Conservation (phyloP, 1,284 basidiomycete species). For the Neonothopanus nambi region DNA sequence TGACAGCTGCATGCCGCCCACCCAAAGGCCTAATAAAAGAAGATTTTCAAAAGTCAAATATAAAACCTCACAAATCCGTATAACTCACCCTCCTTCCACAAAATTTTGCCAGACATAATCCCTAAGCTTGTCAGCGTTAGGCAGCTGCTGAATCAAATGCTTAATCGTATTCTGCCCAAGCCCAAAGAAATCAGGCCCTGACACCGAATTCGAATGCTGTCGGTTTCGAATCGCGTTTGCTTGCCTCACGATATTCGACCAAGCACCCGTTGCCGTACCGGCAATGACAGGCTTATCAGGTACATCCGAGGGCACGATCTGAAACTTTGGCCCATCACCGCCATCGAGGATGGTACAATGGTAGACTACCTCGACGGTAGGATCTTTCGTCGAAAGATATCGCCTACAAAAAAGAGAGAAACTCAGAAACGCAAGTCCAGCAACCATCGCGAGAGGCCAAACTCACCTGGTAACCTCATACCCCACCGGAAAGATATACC, state of each 20-base stretch:
- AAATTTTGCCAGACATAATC: slow-evolving; percentile 85
- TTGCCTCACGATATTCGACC: slow-evolving; percentile 77
- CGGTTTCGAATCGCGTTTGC: slow-evolving; percentile 76
- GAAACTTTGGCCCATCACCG: slow-evolving; percentile 79
- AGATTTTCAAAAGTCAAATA: slow-evolving; percentile 12
- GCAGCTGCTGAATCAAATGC: slow-evolving; percentile 78
- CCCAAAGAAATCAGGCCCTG: slow-evolving; percentile 83
- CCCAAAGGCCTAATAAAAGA: slow-evolving; percentile 56
- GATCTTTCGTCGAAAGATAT: slow-evolving; percentile 73
- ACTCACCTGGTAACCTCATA: slow-evolving; percentile 74
- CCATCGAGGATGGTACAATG: slow-evolving; percentile 81
- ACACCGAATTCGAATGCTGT: slow-evolving; percentile 80
- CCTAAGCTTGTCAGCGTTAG: slow-evolving; percentile 60
- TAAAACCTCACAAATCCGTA: slow-evolving; percentile 16
- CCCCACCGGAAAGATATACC: slow-evolving; percentile 83
- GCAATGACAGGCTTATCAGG: slow-evolving; percentile 70
- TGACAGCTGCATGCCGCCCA: slow-evolving; percentile 75
- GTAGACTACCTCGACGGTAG: slow-evolving; percentile 66
- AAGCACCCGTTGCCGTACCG: slow-evolving; percentile 81
- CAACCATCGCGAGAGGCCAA: slow-evolving; percentile 19
- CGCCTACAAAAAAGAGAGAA: slow-evolving; percentile 52
- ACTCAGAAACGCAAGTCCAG: slow-evolving; percentile 16
- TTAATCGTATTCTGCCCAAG: slow-evolving; percentile 83
- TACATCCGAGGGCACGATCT: slow-evolving; percentile 70
- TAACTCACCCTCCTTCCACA: slow-evolving; percentile 74